Evolutionary conservation across 768 basidiomycete genomes (phyloP).

Genomic region (Harrya chromipes): DNA sequence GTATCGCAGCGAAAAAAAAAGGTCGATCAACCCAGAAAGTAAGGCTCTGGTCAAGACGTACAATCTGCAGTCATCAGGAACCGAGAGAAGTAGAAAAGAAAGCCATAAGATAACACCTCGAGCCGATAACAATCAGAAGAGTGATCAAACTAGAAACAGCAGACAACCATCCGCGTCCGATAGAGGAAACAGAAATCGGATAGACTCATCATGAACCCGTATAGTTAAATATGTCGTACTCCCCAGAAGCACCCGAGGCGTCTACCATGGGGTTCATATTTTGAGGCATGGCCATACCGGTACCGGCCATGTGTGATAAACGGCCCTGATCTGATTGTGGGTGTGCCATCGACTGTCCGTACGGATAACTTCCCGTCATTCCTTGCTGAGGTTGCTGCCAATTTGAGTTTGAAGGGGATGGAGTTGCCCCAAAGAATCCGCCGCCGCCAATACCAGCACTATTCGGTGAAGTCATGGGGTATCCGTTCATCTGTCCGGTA

Average conservation of each 20-base stretch:
- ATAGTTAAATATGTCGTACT: conserved; percentile 64
- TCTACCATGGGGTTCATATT: conserved; percentile 43
- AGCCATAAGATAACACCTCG: conserved; percentile 22
- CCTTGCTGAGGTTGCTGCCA: conserved; percentile 30
- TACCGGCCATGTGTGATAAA: conserved; percentile 41
- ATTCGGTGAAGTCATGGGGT: conserved; percentile 37
- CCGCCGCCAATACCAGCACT: conserved; percentile 25
- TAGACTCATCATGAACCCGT: conserved; percentile 37
- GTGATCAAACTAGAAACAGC: conserved; percentile 14
- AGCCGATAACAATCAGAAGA: conserved; percentile 27
- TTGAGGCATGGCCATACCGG: conserved; percentile 49
- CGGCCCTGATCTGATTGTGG: conserved; percentile 31
- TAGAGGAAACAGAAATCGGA: conserved; percentile 12
- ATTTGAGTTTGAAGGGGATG: conserved; percentile 24
- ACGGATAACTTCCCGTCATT: conserved; percentile 29
- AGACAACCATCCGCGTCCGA: conserved; percentile 18
- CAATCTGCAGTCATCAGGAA: conserved; percentile 8
- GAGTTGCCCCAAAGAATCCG: conserved; percentile 24
- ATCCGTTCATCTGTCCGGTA: conserved; percentile 36
- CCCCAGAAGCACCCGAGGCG: conserved; percentile 37
- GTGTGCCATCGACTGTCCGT: conserved; percentile 29
- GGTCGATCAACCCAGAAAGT: conserved; percentile 2
- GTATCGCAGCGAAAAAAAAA: conserved; percentile 11
- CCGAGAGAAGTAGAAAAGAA: not conserved
- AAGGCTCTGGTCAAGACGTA: not conserved